Conservation (phyloP, 2,329 filamentous ascomycete species). For the Fusarium sp. region DNA sequence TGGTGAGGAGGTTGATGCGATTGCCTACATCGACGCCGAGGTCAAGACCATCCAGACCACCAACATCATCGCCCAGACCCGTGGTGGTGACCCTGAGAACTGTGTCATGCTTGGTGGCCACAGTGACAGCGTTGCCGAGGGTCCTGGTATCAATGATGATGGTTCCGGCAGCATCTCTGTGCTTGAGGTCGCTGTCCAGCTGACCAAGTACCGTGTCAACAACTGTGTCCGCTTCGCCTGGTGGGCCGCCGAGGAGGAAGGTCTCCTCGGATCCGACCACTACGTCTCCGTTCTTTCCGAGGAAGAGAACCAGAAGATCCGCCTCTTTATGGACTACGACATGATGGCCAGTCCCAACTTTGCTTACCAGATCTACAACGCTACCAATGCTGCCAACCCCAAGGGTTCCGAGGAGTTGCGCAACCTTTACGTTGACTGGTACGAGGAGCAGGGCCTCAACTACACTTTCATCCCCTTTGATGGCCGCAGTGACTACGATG, state of each 20-base stretch:
- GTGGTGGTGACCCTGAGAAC: slow-evolving; percentile 68
- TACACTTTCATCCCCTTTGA: slow-evolving; percentile 80
- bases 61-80: slow-evolving; percentile 73
- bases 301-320: slow-evolving; percentile 71
- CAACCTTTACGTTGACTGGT: slow-evolving; percentile 75
- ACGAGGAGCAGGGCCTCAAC: slow-evolving; percentile 68
- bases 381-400: slow-evolving; percentile 77
- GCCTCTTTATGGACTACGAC: slow-evolving; percentile 76
- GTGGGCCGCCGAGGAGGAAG: slow-evolving; percentile 76
- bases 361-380: slow-evolving; percentile 76
- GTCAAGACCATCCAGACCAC: slow-evolving; percentile 65
- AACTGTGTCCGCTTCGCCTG: slow-evolving; percentile 75
- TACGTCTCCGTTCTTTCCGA: slow-evolving; percentile 66
- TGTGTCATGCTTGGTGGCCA: slow-evolving; percentile 74
- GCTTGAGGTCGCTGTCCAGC: slow-evolving; percentile 70
- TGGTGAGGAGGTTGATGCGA: slow-evolving; percentile 62
- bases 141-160: slow-evolving; percentile 82
- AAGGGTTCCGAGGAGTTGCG: slow-evolving; percentile 76
- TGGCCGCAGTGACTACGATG: slow-evolving; percentile 82
- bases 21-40: slow-evolving; percentile 69
- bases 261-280: slow-evolving; percentile 71
- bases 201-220: slow-evolving; percentile 67
- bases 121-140: slow-evolving; percentile 70
- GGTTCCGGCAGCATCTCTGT: slow-evolving; percentile 73
- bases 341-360: slow-evolving; percentile 76